phyloP scores from a whole-genome alignment of 495 filamentous ascomycete genomes.

The Hapsidospora chrysogenum region DNA sequence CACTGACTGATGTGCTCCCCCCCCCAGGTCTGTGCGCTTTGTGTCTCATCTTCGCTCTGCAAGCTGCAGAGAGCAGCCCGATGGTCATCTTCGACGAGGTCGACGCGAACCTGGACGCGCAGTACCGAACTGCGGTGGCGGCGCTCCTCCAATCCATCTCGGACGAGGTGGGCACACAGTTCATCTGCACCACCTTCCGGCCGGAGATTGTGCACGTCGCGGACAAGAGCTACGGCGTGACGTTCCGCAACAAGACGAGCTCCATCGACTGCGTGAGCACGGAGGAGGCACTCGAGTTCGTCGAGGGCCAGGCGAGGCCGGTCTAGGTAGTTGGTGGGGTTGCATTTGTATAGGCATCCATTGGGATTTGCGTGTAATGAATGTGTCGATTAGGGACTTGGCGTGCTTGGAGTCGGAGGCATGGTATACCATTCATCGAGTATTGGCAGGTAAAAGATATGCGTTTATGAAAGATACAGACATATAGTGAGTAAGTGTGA shows the following conservation, averaged over 20 bases:
- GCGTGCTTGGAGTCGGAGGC: too few species aligned
- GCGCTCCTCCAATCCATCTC: constrained; percentile 70
- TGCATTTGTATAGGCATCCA: too few species aligned
- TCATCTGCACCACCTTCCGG: constrained; percentile 88
- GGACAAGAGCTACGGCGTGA: constrained; percentile 94
- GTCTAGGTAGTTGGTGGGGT: too few species aligned
- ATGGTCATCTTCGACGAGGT: constrained; percentile 99
- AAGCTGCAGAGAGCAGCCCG: constrained; percentile 89
- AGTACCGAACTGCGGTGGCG: constrained; percentile 90
- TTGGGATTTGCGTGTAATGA: too few species aligned
- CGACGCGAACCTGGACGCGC: constrained; percentile 93
- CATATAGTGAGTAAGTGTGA: too few species aligned
- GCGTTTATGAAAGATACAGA: too few species aligned
- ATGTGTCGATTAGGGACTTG: too few species aligned
- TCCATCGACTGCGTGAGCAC: constrained; percentile 75
- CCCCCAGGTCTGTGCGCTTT: constrained; percentile 88
- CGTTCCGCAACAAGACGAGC: constrained; percentile 84
- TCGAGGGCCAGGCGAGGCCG: constrained; percentile 45
- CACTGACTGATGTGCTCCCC: constrained; percentile 1
- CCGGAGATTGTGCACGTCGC: constrained; percentile 93
- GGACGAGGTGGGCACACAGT: constrained; percentile 39
- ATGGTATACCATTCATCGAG: too few species aligned
- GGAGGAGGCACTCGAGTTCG: constrained; percentile 82
- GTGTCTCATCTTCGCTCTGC: constrained; percentile 95
- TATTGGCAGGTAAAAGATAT: too few species aligned